A percentile compares a stretch with the other conserved stretches of the same genome.
These are phyloP conservation scores for Colletotrichum scovillei DNA, from an alignment of 2,329 filamentous ascomycete genomes.

Conservation along the genomic window DNA sequence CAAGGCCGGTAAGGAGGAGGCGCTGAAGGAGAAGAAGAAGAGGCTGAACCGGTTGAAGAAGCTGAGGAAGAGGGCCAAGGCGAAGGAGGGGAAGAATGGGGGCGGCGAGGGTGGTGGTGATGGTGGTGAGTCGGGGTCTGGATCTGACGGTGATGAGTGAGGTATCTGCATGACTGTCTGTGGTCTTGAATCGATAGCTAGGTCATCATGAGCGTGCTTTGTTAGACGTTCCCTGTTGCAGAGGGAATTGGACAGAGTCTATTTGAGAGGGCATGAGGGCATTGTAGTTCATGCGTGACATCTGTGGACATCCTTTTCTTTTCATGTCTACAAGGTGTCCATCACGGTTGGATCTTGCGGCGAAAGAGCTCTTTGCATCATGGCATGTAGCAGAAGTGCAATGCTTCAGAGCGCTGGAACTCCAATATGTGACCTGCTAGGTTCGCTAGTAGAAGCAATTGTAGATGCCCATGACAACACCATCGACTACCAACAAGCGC, in stretches of 20 bases:
- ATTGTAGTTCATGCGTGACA: not conserved
- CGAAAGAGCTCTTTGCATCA: not conserved
- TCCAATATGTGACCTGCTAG: too few species aligned
- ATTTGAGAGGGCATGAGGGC: not conserved
- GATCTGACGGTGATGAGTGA: constrained; percentile 26
- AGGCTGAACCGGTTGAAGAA: constrained; percentile 70
- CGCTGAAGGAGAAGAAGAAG: constrained; percentile 71
- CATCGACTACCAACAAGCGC: not conserved
- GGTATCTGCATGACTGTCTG: not conserved
- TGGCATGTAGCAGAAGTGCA: too few species aligned
- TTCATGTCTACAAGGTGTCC: not conserved
- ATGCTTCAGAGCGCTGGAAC: too few species aligned
- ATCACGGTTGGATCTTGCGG: too few species aligned
- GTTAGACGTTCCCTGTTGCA: not conserved
- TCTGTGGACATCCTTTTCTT: not conserved
- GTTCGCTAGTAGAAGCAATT: too few species aligned
- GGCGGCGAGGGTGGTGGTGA: not conserved
- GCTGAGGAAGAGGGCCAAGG: constrained; percentile 67
- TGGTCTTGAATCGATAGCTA: not conserved
- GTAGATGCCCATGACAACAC: not conserved
- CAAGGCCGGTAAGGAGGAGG: constrained; percentile 63
- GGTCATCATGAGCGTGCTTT: not conserved
- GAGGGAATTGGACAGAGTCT: not conserved
- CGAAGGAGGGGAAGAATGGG: constrained; percentile 62
- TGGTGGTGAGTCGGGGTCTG: constrained; percentile 3